Base-by-base conservation (phyloP, 1,284 basidiomycete genomes). In the Neolentinus lepideus region DNA sequence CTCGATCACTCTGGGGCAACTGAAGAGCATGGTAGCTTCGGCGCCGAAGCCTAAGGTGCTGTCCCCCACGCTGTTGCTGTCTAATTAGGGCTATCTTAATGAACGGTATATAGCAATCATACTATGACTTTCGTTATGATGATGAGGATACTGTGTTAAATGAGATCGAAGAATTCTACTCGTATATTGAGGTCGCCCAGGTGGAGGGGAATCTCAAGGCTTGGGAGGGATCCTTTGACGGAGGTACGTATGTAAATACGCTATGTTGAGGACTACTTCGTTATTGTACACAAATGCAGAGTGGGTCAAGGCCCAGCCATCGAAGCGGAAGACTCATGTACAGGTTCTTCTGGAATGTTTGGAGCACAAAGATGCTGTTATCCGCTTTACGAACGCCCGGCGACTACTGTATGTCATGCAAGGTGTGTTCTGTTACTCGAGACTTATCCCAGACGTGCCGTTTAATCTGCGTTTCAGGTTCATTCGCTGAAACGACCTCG, bases 121-220 rank as follows among this genome's bases (percentile, higher is more conserved):
- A 83, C 63, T 95, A 90, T 69, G 92, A 94, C 74, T 95, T 91
- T 71, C 83, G 86, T 58, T 96, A 96, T 68, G 91, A 94, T 62
- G 96, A 99, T 68, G 92, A 96, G 64, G 94, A 98, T 70, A 92
- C 90, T 16, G 84, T 98, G 47, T 88, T 95, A 78, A 91, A 92
- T 64, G 97, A 98, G 71, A 88, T 99, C 50, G 92, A 98, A 61
- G 97, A 99, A 72, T 98, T 99, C 73, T 99, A 97, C 72, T 94
- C 94, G 25, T 99, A 98, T 72, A 88, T 96, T 57, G 96, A 99
- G 74, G 93, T 94, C 77, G 85, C 89, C 0, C 90, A 94, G 67
- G 85, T 95, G 14, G 83, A 85, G 2, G 92, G 95, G 76, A 94
- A 94, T 68, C 74, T 92, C 59, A 87, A 85, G 63, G 87, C 89